Evolutionary conservation across 1,284 basidiomycete genomes (phyloP), one percentile per base, ranked within the genome.

Genomic region (Ceratorhiza oryzae-sativae): DNA sequence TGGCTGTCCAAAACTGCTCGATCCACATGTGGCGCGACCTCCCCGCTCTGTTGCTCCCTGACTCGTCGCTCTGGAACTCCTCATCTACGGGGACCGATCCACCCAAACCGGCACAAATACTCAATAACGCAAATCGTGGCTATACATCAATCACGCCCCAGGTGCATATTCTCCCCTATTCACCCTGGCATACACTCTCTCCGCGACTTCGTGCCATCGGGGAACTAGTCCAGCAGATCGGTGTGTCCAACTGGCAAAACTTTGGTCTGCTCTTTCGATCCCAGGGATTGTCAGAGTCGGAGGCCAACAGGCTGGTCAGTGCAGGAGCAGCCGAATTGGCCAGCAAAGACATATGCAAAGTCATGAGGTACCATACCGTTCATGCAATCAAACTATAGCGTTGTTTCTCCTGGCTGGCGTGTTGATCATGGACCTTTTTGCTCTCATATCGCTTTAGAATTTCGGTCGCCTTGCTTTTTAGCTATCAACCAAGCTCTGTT

Each of bases 351-450:
- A 32, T 58, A 12, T 58, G 53, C 20, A 53, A 46, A 49, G 65
- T 70, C 6, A 70, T 70, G 65, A 53, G 39, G 15, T 70, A 70
- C n/a, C 65, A 58, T 42, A 70, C 65, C 15, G 48, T 70, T 8
- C 42, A 70, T 23, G 65, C 65, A 6, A 46, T 41, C 18, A 70
- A 70, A 25, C 45, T 70, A 41, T 70, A 55, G 36, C 13, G 36
- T 13, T 39, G 36, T 6, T 39, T 13, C 8, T 6, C 6, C 36
- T 39, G 36, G 6, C 36, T 6, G 36, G 36, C 36, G 36, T 39
- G 6, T 39, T 6, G n/a, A n/a, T n/a, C 36, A 39, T 39, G 36
- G 36, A 39, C 36, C 13, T 39, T 39, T 39, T 39, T 13, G 36
- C 6, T n/a, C n/a, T n/a, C n/a, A n/a, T n/a, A n/a, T n/a, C n/a